These are phyloP conservation scores for Gamsiella multidivaricata DNA, from an alignment of 192 early-diverging fungal species.

Conservation along the genomic window DNA sequence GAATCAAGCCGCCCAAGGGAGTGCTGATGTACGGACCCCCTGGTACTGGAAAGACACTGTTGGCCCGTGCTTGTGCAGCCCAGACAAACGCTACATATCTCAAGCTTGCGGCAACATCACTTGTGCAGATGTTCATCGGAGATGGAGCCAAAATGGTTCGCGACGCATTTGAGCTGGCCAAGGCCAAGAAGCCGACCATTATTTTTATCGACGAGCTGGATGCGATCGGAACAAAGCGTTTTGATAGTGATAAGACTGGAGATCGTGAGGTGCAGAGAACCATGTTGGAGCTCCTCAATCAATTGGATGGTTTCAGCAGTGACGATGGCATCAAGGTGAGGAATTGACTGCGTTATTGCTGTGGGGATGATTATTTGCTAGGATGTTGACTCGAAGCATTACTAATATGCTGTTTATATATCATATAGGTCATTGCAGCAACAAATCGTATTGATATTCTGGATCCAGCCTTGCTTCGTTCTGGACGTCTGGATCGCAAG, in stretches of 20 bases:
- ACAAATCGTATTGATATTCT: constrained; percentile 97
- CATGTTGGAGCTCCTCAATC: constrained; percentile 98
- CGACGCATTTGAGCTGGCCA: constrained; percentile 96
- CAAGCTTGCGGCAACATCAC: constrained; percentile 96
- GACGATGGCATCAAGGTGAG: constrained; percentile 96
- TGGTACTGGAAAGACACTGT: constrained; percentile 89
- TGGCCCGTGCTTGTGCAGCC: constrained; percentile 98
- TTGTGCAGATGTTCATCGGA: constrained; percentile 97
- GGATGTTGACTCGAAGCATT: no score
- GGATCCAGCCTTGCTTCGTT: constrained; percentile 89
- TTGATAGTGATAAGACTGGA: constrained; percentile 96
- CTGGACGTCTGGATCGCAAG: constrained; percentile 91
- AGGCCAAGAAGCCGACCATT: constrained; percentile 98
- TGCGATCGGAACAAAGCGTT: constrained; percentile 98
- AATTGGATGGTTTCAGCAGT: constrained; percentile 96
- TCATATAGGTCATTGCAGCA: constrained; percentile 89
- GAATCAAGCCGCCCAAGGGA: constrained; percentile 89
- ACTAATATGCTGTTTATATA: no score
- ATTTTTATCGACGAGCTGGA: constrained; percentile 99
- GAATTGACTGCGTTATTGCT: no score
- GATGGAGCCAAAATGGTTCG: constrained; percentile 98
- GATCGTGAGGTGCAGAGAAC: constrained; percentile 99
- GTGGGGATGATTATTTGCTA: no score
- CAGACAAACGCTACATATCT: constrained; percentile 96
- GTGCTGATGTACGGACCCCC: constrained; percentile 88